A percentile compares a stretch with the other conserved stretches of the same genome.
Conservation (phyloP, 2,329 filamentous ascomycete species). For the Neobulgaria alba region DNA sequence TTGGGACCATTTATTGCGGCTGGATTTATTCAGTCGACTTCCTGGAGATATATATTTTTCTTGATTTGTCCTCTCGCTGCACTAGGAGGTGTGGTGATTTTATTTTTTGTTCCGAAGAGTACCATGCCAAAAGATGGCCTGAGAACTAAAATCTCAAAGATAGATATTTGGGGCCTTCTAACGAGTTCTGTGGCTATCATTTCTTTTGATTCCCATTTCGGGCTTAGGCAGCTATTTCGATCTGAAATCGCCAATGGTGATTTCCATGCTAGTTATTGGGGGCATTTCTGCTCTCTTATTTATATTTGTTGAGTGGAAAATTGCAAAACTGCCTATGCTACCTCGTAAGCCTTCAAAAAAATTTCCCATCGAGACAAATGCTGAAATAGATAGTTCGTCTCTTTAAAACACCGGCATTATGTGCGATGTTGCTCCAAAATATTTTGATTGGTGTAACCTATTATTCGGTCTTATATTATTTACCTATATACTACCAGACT, state of each 20-base stretch:
- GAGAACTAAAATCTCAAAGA: slow-evolving; percentile 40
- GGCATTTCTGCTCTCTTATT: slow-evolving; percentile 39
- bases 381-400: no score
- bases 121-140: slow-evolving; percentile 40
- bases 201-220: slow-evolving; percentile 55
- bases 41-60: slow-evolving; percentile 39
- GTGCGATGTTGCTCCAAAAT: slow-evolving; percentile 47
- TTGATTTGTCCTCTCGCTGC: slow-evolving; percentile 43
- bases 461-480: slow-evolving; percentile 48
- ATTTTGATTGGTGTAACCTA: slow-evolving; percentile 53
- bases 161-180: slow-evolving; percentile 51
- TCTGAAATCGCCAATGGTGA: slow-evolving; percentile 48
- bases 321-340: slow-evolving; percentile 49
- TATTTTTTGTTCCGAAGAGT: slow-evolving; percentile 42
- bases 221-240: slow-evolving; percentile 49
- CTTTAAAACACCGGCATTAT: no score
- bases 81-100: slow-evolving; percentile 36
- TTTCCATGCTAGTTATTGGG: slow-evolving; percentile 48
- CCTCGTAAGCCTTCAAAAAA: slow-evolving; percentile 47
- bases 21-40: slow-evolving; percentile 30
- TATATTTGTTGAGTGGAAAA: slow-evolving; percentile 45
- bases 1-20: slow-evolving; percentile 38
- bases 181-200: slow-evolving; percentile 44
- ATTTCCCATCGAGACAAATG: slow-evolving; percentile 41
- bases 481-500: slow-evolving; percentile 55